A percentile compares a stretch with the other conserved stretches of the same genome.
These are phyloP conservation scores for Leishmania tropica DNA, from an alignment of 208 protist genomes.

Conservation along the genomic window DNA sequence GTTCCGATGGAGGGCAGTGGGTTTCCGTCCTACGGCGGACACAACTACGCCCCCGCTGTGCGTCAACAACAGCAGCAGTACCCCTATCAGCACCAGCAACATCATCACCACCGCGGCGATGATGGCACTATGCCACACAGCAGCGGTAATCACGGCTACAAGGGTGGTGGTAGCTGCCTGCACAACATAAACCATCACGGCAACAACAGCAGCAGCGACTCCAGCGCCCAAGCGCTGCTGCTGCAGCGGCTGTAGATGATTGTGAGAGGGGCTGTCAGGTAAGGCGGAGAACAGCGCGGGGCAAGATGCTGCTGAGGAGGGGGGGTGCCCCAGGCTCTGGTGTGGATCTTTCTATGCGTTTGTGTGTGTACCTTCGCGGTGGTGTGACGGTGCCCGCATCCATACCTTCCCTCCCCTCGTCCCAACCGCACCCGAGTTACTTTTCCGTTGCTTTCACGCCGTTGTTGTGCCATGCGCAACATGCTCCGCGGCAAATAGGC, in stretches of 20 bases:
- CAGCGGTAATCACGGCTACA: neutral
- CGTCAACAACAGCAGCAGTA: constrained; percentile 28
- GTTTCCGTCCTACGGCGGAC: neutral
- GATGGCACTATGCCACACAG: neutral
- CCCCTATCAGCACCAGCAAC: constrained; percentile 1
- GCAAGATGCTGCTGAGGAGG: neutral
- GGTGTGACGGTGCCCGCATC: neutral
- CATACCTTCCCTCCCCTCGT: neutral
- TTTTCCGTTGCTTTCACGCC: neutral
- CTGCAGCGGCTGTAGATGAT: neutral
- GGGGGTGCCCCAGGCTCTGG: neutral
- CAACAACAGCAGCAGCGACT: constrained; percentile 21
- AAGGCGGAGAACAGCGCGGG: neutral
- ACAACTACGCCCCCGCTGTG: neutral
- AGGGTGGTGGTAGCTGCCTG: neutral
- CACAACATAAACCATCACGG: constrained; percentile 5
- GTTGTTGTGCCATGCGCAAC: neutral
- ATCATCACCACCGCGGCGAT: neutral
- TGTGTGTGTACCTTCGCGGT: neutral
- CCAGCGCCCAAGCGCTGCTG: neutral
- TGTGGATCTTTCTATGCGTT: neutral
- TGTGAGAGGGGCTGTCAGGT: neutral
- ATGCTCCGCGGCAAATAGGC: neutral
- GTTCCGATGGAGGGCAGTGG: constrained; percentile 2
- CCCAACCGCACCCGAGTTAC: neutral